A percentile compares a stretch with the other conserved stretches of the same genome.
Evolutionary conservation across 2,329 filamentous ascomycete genomes (phyloP).

Genomic region (Colletotrichum abscissum): DNA sequence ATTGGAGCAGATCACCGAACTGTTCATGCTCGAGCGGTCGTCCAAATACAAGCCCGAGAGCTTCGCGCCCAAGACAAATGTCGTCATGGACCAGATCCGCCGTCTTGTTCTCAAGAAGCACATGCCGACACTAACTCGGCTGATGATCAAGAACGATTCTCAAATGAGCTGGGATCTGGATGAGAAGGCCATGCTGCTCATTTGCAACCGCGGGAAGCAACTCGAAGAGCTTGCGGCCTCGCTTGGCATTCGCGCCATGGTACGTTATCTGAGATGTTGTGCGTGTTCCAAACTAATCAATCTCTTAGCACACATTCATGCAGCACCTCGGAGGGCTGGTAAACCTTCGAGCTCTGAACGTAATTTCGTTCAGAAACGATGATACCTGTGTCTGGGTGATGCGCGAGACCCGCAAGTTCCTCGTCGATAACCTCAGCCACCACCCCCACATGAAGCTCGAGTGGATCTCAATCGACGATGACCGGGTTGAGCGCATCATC

Average conservation of each 20-base stretch:
- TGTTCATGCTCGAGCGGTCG: conserved; percentile 69
- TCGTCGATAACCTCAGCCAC: conserved; percentile 68
- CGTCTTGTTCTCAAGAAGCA: conserved; percentile 69
- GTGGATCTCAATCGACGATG: conserved; percentile 67
- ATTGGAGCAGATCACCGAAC: conserved; percentile 64
- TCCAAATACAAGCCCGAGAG: conserved; percentile 63
- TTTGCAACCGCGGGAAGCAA: conserved; percentile 60
- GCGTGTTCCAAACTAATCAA: conserved; percentile 29
- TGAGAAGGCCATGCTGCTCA: conserved; percentile 63
- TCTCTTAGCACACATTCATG: conserved; percentile 65
- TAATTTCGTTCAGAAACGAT: conserved; percentile 64
- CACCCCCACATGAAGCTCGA: conserved; percentile 66
- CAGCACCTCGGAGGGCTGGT: conserved; percentile 60
- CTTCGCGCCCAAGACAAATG: conserved; percentile 60
- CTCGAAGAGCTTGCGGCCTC: conserved; percentile 68
- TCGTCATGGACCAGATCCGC: conserved; percentile 69
- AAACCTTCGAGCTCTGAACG: conserved; percentile 66
- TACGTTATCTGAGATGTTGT: conserved; percentile 49
- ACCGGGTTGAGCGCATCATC: conserved; percentile 60
- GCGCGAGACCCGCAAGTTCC: conserved; percentile 67
- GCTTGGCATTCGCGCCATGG: conserved; percentile 65
- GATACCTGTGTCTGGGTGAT: conserved; percentile 68
- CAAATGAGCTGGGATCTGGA: conserved; percentile 67
- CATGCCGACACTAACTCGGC: conserved; percentile 60
- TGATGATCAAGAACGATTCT: conserved; percentile 71